A percentile compares a stretch with the other conserved stretches of the same genome.
Evolutionary conservation across 192 early-diverging fungal genomes (phyloP).

Genomic region (Endogone sp.): DNA sequence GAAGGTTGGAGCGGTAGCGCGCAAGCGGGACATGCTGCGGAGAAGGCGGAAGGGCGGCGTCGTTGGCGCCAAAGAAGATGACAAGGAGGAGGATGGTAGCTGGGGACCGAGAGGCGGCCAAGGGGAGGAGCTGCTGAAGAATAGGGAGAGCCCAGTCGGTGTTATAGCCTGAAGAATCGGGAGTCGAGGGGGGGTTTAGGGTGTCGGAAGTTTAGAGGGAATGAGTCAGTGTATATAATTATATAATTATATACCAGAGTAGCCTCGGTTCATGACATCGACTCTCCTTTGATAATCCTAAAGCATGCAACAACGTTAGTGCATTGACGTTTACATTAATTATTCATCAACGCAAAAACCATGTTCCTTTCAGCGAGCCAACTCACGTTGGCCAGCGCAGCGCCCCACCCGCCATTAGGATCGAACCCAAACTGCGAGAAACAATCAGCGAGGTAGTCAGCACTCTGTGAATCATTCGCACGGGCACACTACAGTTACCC

Average conservation of each 20-base stretch:
- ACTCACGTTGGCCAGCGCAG: slow-evolving; percentile 21
- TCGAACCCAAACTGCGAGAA: slow-evolving; percentile 28
- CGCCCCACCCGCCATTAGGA: slow-evolving; percentile 16
- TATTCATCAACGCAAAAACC: too few species aligned
- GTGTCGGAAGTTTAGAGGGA: too few species aligned
- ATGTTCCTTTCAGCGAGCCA: too few species aligned
- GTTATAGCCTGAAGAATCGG: slow-evolving; percentile 54
- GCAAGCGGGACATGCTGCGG: slow-evolving; percentile 58
- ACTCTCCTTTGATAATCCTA: slow-evolving; percentile 61
- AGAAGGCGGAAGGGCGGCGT: slow-evolving; percentile 48
- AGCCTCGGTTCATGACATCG: slow-evolving; percentile 80
- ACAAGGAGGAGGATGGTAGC: slow-evolving; percentile 55
- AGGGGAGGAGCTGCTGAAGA: slow-evolving; percentile 48
- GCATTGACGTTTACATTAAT: too few species aligned
- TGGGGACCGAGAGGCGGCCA: slow-evolving; percentile 5
- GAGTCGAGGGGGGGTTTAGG: too few species aligned
- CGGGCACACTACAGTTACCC: too few species aligned
- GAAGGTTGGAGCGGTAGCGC: slow-evolving; percentile 55
- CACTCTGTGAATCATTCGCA: too few species aligned
- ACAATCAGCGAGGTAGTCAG: too few species aligned
- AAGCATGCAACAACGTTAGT: too few species aligned
- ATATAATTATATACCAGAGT: slow-evolving; percentile 48
- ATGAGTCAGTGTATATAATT: background rate
- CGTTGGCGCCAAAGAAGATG: slow-evolving; percentile 85
- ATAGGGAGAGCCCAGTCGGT: slow-evolving; percentile 54